Percentiles rank a stretch among this genome's conserved stretches.
Conservation (phyloP, 225 moss, liverwort and hornwort species). For the Polytrichum commune region DNA sequence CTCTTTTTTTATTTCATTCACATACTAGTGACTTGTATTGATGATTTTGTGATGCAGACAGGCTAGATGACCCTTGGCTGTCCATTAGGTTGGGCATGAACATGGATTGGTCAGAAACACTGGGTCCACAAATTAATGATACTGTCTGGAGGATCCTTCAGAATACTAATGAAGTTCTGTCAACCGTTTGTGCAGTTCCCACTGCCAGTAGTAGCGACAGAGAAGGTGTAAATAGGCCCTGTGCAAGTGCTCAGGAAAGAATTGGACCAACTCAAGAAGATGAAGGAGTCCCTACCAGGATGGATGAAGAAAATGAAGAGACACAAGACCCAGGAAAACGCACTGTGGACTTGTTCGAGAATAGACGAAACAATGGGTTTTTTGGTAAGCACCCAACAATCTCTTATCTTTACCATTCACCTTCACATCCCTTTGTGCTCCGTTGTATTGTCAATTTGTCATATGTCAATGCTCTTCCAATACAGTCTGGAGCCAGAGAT, state of each 20-base stretch:
- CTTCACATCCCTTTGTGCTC: too few species aligned
- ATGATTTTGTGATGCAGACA: too few species aligned
- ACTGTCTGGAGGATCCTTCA: background rate
- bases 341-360: slow-evolving; percentile 23
- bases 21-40: too few species aligned
- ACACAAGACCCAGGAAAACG: slow-evolving; percentile 11
- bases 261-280: slow-evolving; percentile 15
- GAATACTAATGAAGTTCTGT: background rate
- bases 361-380: slow-evolving; percentile 16
- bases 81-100: too few species aligned
- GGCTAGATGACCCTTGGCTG: too few species aligned
- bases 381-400: slow-evolving; percentile 18
- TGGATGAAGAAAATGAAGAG: slow-evolving; percentile 31
- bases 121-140: too few species aligned
- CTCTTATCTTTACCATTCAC: too few species aligned
- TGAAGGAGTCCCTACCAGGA: slow-evolving; percentile 10
- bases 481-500: too few species aligned
- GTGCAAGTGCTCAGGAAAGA: slow-evolving; percentile 18
- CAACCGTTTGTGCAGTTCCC: slow-evolving; percentile 18
- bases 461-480: too few species aligned
- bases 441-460: too few species aligned
- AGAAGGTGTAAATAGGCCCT: slow-evolving; percentile 11
- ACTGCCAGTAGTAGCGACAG: slow-evolving; percentile 14
- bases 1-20: too few species aligned
- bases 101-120: too few species aligned